Evolutionary conservation across 495 filamentous ascomycete genomes (phyloP), one percentile per base, ranked within the genome.

Genomic region (Astrocystis sublimbata): DNA sequence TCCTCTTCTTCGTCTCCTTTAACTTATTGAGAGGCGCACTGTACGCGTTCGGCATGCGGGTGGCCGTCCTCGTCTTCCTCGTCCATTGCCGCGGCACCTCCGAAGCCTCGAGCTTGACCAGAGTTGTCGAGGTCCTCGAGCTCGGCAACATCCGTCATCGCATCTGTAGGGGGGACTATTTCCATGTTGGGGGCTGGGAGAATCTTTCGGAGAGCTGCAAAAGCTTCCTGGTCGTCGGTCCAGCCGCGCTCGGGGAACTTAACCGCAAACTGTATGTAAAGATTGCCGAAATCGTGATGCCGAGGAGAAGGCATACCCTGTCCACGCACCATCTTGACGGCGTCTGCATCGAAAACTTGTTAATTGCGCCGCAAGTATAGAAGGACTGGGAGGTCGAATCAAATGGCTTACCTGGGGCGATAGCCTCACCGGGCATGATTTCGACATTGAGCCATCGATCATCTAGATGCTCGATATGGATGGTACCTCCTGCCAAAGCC

Each of bases 11-110:
- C n/a, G n/a, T n/a, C n/a, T n/a, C n/a, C n/a, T n/a, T n/a, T n/a
- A n/a, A n/a, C n/a, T 88, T 96, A 99, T 85, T 98, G 94, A 6
- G 91, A 94, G 63, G 94, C 96, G 75, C 94, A 99, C 82, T 98
- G 94, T 68, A 99, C 92, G 41, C 96, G 84, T 81, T 99, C 94
- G 42, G 85, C 92, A 64, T 91, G 91, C 42, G 82, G 81, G 65
- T 92, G 91, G 52, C 87, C 88, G 23, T 93, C 83, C 30, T 92
- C 90, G 60, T 98, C 94, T 15, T 91, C 88, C 23, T 97, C 93
- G 46, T 93, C 91, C 82, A 86, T 87, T 9, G 67, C 75, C n/a
- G 78, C 80, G 21, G 84, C 86, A 49, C 70, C 70, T 53, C 87
- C 88, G 65, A 90, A 86, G 42, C 91, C 92, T 62, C 90, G 81